These are phyloP conservation scores for Claviceps sorghi DNA, from an alignment of 2,329 filamentous ascomycete genomes.

Conservation along the genomic window DNA sequence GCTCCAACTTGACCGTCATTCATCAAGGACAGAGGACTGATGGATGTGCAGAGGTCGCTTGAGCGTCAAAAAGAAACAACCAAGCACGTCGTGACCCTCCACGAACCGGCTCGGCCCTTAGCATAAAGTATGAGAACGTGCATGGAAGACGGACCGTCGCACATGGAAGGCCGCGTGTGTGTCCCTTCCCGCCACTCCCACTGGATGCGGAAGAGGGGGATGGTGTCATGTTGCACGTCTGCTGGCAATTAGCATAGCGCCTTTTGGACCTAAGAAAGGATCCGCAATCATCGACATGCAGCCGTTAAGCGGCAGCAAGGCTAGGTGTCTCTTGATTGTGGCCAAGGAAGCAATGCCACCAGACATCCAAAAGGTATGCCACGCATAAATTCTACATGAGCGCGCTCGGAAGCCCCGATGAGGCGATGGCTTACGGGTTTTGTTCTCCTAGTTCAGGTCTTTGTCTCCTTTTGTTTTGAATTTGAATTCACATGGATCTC, in stretches of 20 bases:
- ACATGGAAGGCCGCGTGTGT: slow-evolving; percentile 10
- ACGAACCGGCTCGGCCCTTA: slow-evolving; percentile 10
- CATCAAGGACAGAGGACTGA: not conserved
- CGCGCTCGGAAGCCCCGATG: not conserved
- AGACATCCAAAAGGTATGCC: not conserved
- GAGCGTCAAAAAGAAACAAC: not conserved
- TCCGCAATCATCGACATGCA: not conserved
- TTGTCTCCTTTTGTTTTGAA: not conserved
- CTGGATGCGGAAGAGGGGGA: not conserved
- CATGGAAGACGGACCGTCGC: slow-evolving; percentile 13
- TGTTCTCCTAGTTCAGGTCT: not conserved
- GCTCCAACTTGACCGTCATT: too few species aligned
- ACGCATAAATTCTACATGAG: not conserved
- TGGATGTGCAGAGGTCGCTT: not conserved
- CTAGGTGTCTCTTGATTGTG: not conserved
- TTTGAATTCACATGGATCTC: not conserved
- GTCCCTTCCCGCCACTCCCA: not conserved
- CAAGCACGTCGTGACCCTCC: not conserved
- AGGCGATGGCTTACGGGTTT: not conserved
- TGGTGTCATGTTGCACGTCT: not conserved
- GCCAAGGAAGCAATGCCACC: not conserved
- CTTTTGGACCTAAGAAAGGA: not conserved
- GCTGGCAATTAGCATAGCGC: not conserved
- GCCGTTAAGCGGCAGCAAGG: not conserved
- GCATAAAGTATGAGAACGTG: slow-evolving; percentile 1